Base-by-base conservation (phyloP, 192 early-diverging fungal species). In the Backusella luteola region DNA sequence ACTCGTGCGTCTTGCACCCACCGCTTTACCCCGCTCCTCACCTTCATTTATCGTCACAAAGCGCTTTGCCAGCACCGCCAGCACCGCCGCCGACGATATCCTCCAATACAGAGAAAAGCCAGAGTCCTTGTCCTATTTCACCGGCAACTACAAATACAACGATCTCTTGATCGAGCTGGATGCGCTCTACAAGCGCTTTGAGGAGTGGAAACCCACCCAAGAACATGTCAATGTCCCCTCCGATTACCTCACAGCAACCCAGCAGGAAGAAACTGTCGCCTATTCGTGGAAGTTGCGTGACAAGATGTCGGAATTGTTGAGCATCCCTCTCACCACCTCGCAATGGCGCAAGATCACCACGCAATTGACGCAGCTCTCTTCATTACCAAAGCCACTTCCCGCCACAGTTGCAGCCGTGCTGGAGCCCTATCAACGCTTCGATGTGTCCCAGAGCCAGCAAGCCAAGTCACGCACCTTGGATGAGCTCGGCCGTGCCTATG, bases 41-140 rank as follows among this genome's bases (percentile, higher is more conserved):
- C 42, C 63, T 71, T 39, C 38, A 11, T 35, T 38, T 26, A 42
- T 32, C 29, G 15, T 68, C 26, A 41, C 74, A 49, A 79, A 69
- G 23, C 42, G 42, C 7, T 72, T 72, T 26, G 71, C 42, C 3
- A 49, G 32, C 12, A 34, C 46, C 67, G 19, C 26, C 67, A 26
- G 19, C 19, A 19, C 66, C 42, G 14, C 68, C 41, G 4, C 21
- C 12, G 79, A 81, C 38, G 85, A 85, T 15, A 76, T 83, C 34
- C 80, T 87, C 34, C 59, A 69, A 23, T 83, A 84, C 6, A 56
- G 77, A 34, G 73, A 87, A 56, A 87, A 89, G 41, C 93, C 93
- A 17, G 81, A 79, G 34, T 90, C 93, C 11, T 81, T 92, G 0
- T 93, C 95, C 9, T 98, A 96, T 84, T 98, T 98, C 77, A 96